Percentiles rank a stretch among this genome's conserved stretches.
phyloP scores from a whole-genome alignment of 371 early-diverging fungal genomes.

The Mycotypha africana region DNA sequence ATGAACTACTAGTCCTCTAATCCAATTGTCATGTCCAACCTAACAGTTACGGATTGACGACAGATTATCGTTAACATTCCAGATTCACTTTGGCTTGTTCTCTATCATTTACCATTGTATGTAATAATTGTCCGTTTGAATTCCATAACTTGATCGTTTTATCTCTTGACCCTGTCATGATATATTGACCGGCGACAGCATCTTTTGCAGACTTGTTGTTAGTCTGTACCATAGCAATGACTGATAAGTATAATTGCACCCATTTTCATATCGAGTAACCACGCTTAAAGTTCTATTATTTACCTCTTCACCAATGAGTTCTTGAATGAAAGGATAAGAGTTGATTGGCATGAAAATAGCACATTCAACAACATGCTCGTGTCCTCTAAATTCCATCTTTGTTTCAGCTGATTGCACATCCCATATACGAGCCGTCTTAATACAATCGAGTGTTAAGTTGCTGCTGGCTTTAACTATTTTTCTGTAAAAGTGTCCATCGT shows the following conservation, averaged over 20 bases:
- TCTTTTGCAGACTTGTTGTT: slow-evolving; percentile 32
- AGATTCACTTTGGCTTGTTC: background rate
- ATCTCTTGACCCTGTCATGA: slow-evolving; percentile 82
- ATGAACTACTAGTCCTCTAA: slow-evolving; percentile 74
- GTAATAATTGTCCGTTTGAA: slow-evolving; percentile 62
- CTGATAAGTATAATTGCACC: no score
- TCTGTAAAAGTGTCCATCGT: no score
- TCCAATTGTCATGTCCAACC: slow-evolving; percentile 93
- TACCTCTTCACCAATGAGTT: slow-evolving; percentile 34
- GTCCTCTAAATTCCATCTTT: slow-evolving; percentile 73
- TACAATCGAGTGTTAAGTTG: no score
- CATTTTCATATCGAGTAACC: no score
- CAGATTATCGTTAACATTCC: slow-evolving; percentile 1
- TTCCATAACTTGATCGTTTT: slow-evolving; percentile 87
- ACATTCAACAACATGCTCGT: slow-evolving; percentile 89
- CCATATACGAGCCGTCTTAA: slow-evolving; percentile 82
- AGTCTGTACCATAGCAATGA: no score
- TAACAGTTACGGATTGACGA: slow-evolving; percentile 13
- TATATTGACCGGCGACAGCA: slow-evolving; percentile 55
- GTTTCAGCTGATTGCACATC: slow-evolving; percentile 65
- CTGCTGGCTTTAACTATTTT: no score
- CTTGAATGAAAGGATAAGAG: slow-evolving; percentile 55
- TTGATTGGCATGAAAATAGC: slow-evolving; percentile 70
- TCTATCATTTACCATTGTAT: slow-evolving; percentile 54
- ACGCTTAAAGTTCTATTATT: no score